phyloP scores from a whole-genome alignment of 2,329 filamentous ascomycete species.

The Falciphora oryzae region DNA sequence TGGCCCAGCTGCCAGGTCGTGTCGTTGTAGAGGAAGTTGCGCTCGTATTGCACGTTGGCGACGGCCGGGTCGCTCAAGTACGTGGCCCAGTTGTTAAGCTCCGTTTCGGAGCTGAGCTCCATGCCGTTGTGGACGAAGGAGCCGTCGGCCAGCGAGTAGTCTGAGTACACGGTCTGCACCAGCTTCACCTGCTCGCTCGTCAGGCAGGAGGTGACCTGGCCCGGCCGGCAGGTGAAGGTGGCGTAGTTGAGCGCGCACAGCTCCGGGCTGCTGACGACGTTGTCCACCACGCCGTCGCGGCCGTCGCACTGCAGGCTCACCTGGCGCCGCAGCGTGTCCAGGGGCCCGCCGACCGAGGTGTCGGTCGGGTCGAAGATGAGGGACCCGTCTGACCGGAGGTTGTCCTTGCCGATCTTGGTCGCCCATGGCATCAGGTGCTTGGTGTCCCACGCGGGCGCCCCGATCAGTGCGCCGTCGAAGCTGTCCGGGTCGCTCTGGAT shows the following conservation, averaged over 20 bases:
- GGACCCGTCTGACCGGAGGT: constrained; percentile 38
- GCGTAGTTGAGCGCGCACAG: constrained; percentile 38
- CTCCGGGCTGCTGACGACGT: constrained; percentile 41
- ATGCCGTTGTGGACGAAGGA: constrained; percentile 27
- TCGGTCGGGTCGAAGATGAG: constrained; percentile 39
- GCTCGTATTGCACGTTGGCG: constrained; percentile 22
- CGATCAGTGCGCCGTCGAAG: constrained; percentile 51
- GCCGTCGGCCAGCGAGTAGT: constrained; percentile 10
- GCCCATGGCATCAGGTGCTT: constrained; percentile 38
- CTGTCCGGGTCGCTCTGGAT: constrained; percentile 46
- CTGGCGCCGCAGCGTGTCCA: constrained; percentile 25
- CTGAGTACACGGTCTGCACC: constrained; percentile 12
- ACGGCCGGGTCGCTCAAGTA: constrained; percentile 17
- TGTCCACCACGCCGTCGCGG: constrained; percentile 42
- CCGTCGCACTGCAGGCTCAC: constrained; percentile 44
- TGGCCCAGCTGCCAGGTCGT: constrained; percentile 24
- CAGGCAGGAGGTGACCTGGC: constrained; percentile 18
- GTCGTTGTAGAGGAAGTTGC: constrained; percentile 24
- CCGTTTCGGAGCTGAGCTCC: constrained; percentile 38
- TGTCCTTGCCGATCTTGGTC: constrained; percentile 38
- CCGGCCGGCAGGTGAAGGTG: constrained; percentile 19
- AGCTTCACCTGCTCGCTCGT: constrained; percentile 13
- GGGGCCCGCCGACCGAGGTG: constrained; percentile 28
- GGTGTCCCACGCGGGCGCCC: constrained; percentile 44
- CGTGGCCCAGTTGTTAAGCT: constrained; percentile 23